Evolutionary conservation across 164 flowering plant species (phyloP), one percentile per base, ranked within the genome.

Genomic region (Chimonanthus praecox): DNA sequence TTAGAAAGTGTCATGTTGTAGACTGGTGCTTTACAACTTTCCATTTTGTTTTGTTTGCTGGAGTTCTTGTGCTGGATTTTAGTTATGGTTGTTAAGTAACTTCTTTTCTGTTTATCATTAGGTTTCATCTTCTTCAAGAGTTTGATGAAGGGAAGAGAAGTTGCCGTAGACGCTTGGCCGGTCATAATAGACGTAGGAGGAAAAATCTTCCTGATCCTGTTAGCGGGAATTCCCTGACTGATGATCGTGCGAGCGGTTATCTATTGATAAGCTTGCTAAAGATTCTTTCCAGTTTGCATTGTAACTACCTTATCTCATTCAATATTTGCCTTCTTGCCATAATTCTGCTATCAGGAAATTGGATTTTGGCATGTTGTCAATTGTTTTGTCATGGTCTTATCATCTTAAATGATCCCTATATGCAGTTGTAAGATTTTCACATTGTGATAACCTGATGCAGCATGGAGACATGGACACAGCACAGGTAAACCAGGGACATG

Each of bases 81-180:
- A 58, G 11, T 15, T 54, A n/a, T 2, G 5, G 6, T 46, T 58
- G 63, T 63, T 69, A 64, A 58, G 58, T 50, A 46, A 49, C 49
- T 33, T 70, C 20, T 50, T 50, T 50, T 76, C 49, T 44, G 50
- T 50, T 4, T 73, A 60, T 69, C 74, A 68, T 60, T 86, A 95
- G 99, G 86, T 95, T 95, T 86, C 99, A 95, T 84, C 82, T 79
- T 64, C 98, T 95, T 82, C 89, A 89, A 87, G 98, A 92, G 82
- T 95, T 95, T 84, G 99, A 95, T 82, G 98, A 93, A 80, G 97
- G 93, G 48, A 95, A 89, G 79, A 85, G 97, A 81, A 92, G 98
- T 81, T 95, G 99, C 73, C 91, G 98, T 43, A 83, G 94, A 72
- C 98, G 99, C 69, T 82, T 95, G 75, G 99, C 96, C 15, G 99